Evolutionary conservation across 495 filamentous ascomycete species (phyloP).

Genomic region (Neurospora sublineolata): DNA sequence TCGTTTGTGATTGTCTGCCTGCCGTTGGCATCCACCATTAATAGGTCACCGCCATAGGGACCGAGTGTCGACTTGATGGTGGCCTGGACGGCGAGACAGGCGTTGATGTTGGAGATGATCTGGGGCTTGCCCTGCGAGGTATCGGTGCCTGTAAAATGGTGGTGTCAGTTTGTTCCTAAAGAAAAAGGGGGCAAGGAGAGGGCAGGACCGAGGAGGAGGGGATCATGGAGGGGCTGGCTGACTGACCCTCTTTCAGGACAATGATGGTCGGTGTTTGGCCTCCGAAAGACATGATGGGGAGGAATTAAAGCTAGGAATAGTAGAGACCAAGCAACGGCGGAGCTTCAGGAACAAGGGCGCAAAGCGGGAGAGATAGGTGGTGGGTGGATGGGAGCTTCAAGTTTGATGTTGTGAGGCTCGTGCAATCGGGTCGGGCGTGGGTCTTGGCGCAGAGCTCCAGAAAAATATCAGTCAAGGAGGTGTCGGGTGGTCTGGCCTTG

Average conservation of each 20-base stretch:
- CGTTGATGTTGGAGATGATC: constrained; percentile 97
- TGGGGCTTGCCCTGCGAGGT: constrained; percentile 94
- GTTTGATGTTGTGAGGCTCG: neutral
- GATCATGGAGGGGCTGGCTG: constrained; percentile 22
- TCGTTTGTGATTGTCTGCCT: constrained; percentile 97
- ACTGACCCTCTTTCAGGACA: constrained; percentile 90
- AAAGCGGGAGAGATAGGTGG: constrained; percentile 1
- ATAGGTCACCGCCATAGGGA: constrained; percentile 93
- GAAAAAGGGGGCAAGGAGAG: constrained; percentile 1
- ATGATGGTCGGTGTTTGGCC: constrained; percentile 98
- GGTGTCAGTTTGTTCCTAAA: constrained; percentile 11
- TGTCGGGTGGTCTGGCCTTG: neutral
- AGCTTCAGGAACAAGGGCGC: constrained; percentile 5
- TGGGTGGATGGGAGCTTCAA: constrained; percentile 1
- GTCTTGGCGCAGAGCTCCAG: neutral
- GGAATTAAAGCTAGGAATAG: neutral
- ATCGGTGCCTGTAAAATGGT: constrained; percentile 63
- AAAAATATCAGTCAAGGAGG: neutral
- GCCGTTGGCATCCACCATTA: constrained; percentile 92
- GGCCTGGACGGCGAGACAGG: constrained; percentile 90
- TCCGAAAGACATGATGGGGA: constrained; percentile 73
- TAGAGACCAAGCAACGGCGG: constrained; percentile 3
- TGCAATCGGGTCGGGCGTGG: neutral
- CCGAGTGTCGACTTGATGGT: constrained; percentile 92
- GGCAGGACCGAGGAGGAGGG: neutral